These are phyloP conservation scores for Penicillium waksmanii DNA, from an alignment of 495 filamentous ascomycete genomes.

Conservation along the genomic window DNA sequence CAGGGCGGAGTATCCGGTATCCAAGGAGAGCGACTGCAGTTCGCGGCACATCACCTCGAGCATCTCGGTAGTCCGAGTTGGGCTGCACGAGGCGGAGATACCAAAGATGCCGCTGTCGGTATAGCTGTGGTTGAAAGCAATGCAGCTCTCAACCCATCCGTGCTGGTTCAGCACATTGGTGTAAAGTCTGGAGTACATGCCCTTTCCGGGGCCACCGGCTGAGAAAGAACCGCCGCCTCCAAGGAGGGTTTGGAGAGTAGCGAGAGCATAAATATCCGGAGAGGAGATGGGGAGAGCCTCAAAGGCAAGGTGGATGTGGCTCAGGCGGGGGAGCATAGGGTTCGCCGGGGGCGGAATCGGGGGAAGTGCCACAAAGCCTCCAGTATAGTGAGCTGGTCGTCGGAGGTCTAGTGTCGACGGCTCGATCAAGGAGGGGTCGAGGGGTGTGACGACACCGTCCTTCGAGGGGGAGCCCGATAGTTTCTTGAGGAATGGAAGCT, in stretches of 20 bases:
- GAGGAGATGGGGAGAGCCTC: slow-evolving; percentile 91
- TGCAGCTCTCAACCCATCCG: slow-evolving; percentile 92
- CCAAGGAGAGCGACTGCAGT: slow-evolving; percentile 74
- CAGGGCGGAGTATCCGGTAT: slow-evolving; percentile 70
- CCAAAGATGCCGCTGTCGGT: slow-evolving; percentile 95
- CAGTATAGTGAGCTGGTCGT: slow-evolving; percentile 83
- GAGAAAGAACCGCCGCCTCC: slow-evolving; percentile 96
- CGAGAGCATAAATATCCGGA: slow-evolving; percentile 92
- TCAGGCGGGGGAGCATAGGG: slow-evolving; percentile 78
- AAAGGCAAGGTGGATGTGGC: slow-evolving; percentile 92
- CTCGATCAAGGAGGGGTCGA: slow-evolving; percentile 47
- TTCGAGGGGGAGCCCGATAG: slow-evolving; percentile 71
- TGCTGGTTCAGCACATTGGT: slow-evolving; percentile 97
- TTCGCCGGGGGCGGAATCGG: slow-evolving; percentile 75
- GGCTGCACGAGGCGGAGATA: slow-evolving; percentile 83
- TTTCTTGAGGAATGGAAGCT: slow-evolving; percentile 92
- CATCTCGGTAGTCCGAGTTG: slow-evolving; percentile 74
- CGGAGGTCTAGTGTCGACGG: slow-evolving; percentile 58
- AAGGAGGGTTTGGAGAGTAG: slow-evolving; percentile 94
- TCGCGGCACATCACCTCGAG: slow-evolving; percentile 93
- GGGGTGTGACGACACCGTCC: slow-evolving; percentile 57
- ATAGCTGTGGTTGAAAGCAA: slow-evolving; percentile 96
- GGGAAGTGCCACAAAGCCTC: slow-evolving; percentile 86
- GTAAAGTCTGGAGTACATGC: slow-evolving; percentile 97
- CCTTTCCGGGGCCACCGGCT: slow-evolving; percentile 96